Percentiles rank a stretch among this genome's conserved stretches.
These are phyloP conservation scores for Lecanosticta acicola DNA, from an alignment of 2,329 filamentous ascomycete genomes.

Conservation along the genomic window DNA sequence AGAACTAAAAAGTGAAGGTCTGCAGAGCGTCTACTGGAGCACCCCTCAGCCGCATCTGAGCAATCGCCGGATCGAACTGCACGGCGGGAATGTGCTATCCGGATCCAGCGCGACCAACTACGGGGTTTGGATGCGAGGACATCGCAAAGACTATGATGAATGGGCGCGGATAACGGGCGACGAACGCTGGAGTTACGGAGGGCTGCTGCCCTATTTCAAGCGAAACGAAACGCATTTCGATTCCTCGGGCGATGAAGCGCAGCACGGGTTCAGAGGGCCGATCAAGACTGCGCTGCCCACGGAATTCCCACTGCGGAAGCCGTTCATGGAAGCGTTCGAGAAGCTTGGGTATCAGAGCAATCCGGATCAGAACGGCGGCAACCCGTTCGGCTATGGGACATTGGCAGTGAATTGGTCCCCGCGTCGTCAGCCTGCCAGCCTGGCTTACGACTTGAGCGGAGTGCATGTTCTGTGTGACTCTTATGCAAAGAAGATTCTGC, in stretches of 20 bases:
- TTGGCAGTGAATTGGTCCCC: slow-evolving; percentile 2
- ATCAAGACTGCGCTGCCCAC: background rate
- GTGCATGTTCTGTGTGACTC: background rate
- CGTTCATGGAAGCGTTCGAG: background rate
- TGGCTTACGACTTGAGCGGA: slow-evolving; percentile 1
- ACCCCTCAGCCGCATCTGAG: slow-evolving; percentile 1
- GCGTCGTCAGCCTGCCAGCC: background rate
- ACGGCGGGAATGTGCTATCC: slow-evolving; percentile 5
- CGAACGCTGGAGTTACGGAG: slow-evolving; percentile 2
- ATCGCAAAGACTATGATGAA: slow-evolving; percentile 4
- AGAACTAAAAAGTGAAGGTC: slow-evolving; percentile 1
- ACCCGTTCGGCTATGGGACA: background rate
- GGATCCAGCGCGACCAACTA: slow-evolving; percentile 5
- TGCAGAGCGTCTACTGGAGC: slow-evolving; percentile 1
- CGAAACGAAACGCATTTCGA: slow-evolving; percentile 6
- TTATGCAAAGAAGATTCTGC: background rate
- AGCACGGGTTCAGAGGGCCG: slow-evolving; percentile 4
- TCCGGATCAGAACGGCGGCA: slow-evolving; percentile 2
- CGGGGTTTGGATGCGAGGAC: slow-evolving; percentile 5
- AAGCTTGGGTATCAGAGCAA: background rate
- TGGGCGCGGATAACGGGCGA: slow-evolving; percentile 4
- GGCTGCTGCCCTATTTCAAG: slow-evolving; percentile 7
- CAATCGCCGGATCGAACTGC: slow-evolving; percentile 1
- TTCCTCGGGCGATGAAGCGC: background rate
- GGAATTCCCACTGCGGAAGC: background rate